Evolutionary conservation across 1,284 basidiomycete species (phyloP), one percentile per base, ranked within the genome.

Genomic region (Tylopilus sp.): DNA sequence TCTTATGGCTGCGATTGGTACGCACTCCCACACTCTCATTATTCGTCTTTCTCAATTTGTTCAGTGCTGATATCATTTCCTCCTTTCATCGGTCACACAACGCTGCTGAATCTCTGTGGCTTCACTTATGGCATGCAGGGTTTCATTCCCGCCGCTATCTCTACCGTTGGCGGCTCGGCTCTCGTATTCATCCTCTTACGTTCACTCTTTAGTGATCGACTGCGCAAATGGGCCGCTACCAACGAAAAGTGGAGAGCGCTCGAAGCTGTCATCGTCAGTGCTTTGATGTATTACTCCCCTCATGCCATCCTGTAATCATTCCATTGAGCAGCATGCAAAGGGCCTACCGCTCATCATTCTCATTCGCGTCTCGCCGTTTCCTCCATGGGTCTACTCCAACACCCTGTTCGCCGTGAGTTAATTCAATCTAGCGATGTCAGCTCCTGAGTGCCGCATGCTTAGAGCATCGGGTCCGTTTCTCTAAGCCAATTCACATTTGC

Each of bases 331-430:
- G 91, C 83, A 81, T 69, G 85, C 88, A 16, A 91, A 90, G 74
- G 91, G 93, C 10, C 81, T 95, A 18, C 90, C 91, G 22, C 80
- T 95, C 29, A 93, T 95, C 55, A 86, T 94, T 69, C 84, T 95
- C 55, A 91, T 95, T 69, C 88, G 94, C n/a, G 77, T 93, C 26
- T 94, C 91, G 9, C 91, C 94, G 4, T 88, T 95, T 74, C 93
- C 94, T 61, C 93, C 94, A 24, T 91, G 92, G 92, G 90, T 91
- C 1, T 95, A 94, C 73, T 88, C 91, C 19, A 95, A 94, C 69
- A 82, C 89, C 0, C 81, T 95, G 18, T 94, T 95, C 73, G 90
- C 93, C 49, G 92, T 92, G 68, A 80, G 90, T 81, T 49, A 6
- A 44, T 57, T 56, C n/a, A 8, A 38, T 33, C 58, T 64, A 57